Evolutionary conservation across 2,329 filamentous ascomycete species (phyloP).

Genomic region (Lomentospora prolificans): DNA sequence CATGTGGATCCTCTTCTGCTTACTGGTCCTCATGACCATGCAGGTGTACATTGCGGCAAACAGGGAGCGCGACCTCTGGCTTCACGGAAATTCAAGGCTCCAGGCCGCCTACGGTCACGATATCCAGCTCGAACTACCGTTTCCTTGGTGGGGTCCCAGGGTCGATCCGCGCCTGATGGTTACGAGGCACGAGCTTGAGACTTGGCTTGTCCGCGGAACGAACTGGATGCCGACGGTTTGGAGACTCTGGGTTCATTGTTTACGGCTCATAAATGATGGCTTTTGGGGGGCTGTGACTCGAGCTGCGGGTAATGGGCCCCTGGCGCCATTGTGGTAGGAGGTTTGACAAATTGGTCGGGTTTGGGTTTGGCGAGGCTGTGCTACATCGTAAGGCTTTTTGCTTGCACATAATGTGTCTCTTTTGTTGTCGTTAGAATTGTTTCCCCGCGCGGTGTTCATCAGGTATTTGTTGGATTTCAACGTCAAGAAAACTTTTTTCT

Average conservation of each 20-base stretch:
- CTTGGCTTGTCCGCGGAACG: neutral
- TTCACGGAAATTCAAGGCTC: slow-evolving; percentile 17
- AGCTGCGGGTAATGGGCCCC: neutral
- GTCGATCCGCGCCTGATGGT: slow-evolving; percentile 6
- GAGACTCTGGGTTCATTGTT: neutral
- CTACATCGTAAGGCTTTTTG: too few relatives aligned
- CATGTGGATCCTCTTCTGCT: slow-evolving; percentile 10
- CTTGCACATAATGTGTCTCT: too few relatives aligned
- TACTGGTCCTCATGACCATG: slow-evolving; percentile 11
- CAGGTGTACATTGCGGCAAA: slow-evolving; percentile 13
- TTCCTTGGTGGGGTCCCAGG: neutral
- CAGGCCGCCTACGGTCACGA: slow-evolving; percentile 1
- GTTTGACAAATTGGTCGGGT: too few relatives aligned
- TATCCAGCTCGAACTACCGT: neutral
- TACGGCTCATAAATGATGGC: neutral
- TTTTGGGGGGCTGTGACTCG: neutral
- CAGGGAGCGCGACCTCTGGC: slow-evolving; percentile 20
- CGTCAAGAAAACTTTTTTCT: too few relatives aligned
- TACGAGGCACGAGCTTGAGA: neutral
- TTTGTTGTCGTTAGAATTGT: slow-evolving; percentile 6
- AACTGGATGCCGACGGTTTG: neutral
- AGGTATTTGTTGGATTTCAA: too few relatives aligned
- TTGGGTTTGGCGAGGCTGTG: too few relatives aligned
- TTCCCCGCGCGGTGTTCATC: too few relatives aligned
- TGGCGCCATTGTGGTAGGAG: neutral